These are phyloP conservation scores for Ceriops tagal DNA, from an alignment of 345 rosid species.

Conservation along the genomic window DNA sequence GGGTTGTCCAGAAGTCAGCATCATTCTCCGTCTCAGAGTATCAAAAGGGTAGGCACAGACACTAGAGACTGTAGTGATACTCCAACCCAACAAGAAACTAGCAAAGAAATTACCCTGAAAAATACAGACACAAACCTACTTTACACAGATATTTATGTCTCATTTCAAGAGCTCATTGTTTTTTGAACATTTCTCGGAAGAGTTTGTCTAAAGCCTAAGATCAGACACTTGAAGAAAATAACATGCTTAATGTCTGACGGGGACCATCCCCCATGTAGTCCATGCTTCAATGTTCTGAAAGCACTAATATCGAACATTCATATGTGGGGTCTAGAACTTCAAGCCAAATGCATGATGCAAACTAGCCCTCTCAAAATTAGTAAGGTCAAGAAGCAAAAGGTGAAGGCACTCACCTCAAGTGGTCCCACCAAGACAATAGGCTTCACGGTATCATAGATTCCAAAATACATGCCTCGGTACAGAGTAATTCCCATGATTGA, in stretches of 20 bases:
- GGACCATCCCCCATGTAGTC: background rate
- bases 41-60: conserved; percentile 91
- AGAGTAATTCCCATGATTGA: conserved; percentile 88
- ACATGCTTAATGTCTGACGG: background rate
- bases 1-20: conserved; percentile 88
- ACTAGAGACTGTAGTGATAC: conserved; percentile 79
- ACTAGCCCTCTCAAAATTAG: background rate
- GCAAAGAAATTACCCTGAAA: conserved; percentile 82
- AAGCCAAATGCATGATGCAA: background rate
- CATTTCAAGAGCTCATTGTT: no score
- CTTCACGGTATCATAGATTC: conserved; percentile 85
- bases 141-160: background rate
- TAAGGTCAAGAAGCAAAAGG: background rate
- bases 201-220: background rate
- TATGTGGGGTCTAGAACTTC: no score
- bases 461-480: conserved; percentile 92
- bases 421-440: conserved; percentile 82
- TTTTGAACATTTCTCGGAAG: background rate
- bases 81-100: conserved; percentile 91
- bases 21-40: conserved; percentile 85
- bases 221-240: background rate
- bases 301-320: background rate
- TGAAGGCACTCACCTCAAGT: conserved; percentile 51
- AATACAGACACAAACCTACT: background rate
- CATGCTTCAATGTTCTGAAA: background rate